Base-by-base conservation (phyloP, 2,329 filamentous ascomycete species). In the Alternaria consortialis region DNA sequence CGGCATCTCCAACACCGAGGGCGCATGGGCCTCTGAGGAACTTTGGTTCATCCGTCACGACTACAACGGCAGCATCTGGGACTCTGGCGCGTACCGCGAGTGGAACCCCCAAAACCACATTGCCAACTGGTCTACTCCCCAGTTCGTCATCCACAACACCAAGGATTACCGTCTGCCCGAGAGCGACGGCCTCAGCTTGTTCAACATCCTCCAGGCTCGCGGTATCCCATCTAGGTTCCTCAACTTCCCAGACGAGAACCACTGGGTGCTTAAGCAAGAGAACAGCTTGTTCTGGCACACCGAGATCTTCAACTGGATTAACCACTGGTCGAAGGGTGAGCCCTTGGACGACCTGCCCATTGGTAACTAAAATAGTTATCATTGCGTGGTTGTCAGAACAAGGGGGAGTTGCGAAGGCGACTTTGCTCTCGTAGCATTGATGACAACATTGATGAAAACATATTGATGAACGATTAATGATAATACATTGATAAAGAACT, bases 211-310 rank as follows among this genome's bases (percentile, higher is more conserved):
- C 29, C 93, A 97, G 79, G 87, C 89, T 27, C 86, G 86, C 54
- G 88, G 88, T 1, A 85, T 97, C 1, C 90, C 91, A 6, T 94
- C 91, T 77, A 88, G 90, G 60, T 87, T 97, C 70, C 76, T 97
- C 66, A 90, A 88, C 53, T 97, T 96, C 77, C 91, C 92, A 0
- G 92, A 92, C 70, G 90, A 92, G 79, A 87, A 89, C 56, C 89
- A 91, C 69, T 90, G 92, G 91, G 93, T 97, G 2, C 75, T 96
- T 53, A 95, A 97, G 75, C 91, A 90, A 0, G 94, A 97, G 79
- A 98, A 98, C 78, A 91, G 89, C 5, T 81, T 97, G 25, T 87
- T 96, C n/a, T 98, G 94, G 94, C 92, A 98, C 73, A 87, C 86
- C 47, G 76, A 78, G 68, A 77, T 78, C 50, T 78, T 77, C 70